Base-by-base conservation (phyloP, 768 basidiomycete species). In the Phlebiopsis flavidoalba region DNA sequence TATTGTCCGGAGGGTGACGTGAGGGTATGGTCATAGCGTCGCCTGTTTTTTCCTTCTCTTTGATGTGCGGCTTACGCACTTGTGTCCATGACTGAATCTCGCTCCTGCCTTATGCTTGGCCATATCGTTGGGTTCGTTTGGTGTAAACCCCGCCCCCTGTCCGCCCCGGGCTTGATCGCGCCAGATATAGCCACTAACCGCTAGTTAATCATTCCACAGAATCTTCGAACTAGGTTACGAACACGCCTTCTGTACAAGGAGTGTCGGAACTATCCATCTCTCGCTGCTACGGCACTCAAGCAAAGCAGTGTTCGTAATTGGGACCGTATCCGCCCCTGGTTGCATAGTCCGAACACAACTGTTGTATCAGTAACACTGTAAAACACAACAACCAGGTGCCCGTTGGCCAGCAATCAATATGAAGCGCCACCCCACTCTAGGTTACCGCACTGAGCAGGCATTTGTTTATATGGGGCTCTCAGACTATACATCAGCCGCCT, bases 121-220 rank as follows among this genome's bases (percentile, higher is more conserved):
- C 60, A 31, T 56, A 24, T 55, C n/a, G n/a, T 46, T 36, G 59
- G 52, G n/a, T 33, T 21, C n/a, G n/a, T 54, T 35, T 53, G n/a
- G n/a, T 19, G 53, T 37, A n/a, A n/a, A n/a, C n/a, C n/a, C n/a
- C n/a, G n/a, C n/a, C 53, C 51, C 24, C 31, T 55, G 53, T 49
- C 8, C n/a, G n/a, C n/a, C n/a, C 22, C 46, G 62, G 49, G 37
- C 58, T n/a, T 60, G 62, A 63, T 63, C 33, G 33, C 36, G 21
- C 62, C 62, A 53, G 62, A 63, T 63, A 63, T 63, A 45, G 58
- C 47, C 46, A 31, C 45, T 59, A 53, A 57, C 62, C n/a, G 62
- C 62, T 53, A 63, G 21, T 55, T n/a, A n/a, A 40, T 53, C 59
- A 54, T 53, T 56, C 17, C 17, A 21, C 37, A 19, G 45, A 46